A percentile compares a stretch with the other conserved stretches of the same genome.
These are phyloP conservation scores for Ogataea neopini DNA, from an alignment of 805 yeast genomes.

Conservation along the genomic window DNA sequence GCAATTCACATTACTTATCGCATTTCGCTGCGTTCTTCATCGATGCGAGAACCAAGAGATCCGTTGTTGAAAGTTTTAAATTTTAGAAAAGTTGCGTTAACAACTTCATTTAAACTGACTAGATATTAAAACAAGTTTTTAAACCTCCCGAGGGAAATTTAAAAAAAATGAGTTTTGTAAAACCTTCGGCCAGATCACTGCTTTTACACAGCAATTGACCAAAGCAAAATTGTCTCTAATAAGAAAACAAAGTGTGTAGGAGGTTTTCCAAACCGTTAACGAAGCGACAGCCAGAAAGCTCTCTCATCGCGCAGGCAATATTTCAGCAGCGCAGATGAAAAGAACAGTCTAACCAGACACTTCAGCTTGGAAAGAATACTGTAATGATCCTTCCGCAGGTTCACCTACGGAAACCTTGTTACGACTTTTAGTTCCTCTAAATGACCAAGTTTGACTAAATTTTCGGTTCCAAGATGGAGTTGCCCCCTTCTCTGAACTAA, in stretches of 20 bases:
- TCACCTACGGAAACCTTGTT: conserved; percentile 15
- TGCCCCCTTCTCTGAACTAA: conserved; percentile 15
- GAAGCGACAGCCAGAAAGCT: background rate
- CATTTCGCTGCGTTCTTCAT: conserved; percentile 17
- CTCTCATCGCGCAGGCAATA: conserved; percentile 12
- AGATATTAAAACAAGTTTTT: conserved; percentile 1
- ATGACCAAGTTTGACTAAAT: conserved; percentile 13
- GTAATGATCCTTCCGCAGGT: conserved; percentile 14
- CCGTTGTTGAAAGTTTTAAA: conserved; percentile 16
- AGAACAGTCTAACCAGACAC: background rate
- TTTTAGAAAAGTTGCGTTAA: conserved; percentile 9
- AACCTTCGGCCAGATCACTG: conserved; percentile 13
- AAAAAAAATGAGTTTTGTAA: conserved; percentile 10
- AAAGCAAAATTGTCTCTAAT: conserved; percentile 16
- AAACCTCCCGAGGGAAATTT: conserved; percentile 7
- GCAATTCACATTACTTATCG: conserved; percentile 12
- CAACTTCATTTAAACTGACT: conserved; percentile 6
- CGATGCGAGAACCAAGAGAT: conserved; percentile 18
- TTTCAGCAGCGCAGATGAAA: conserved; percentile 13
- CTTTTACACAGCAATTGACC: conserved; percentile 12
- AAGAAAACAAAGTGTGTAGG: conserved; percentile 14
- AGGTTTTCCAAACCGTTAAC: conserved; percentile 7
- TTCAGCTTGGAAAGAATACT: conserved; percentile 11
- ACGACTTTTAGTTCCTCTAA: conserved; percentile 14
- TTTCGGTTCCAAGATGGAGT: conserved; percentile 12